Evolutionary conservation across 208 protist genomes (phyloP), one percentile per base, ranked within the genome.

Genomic region (Wallacemonas rigidus): DNA sequence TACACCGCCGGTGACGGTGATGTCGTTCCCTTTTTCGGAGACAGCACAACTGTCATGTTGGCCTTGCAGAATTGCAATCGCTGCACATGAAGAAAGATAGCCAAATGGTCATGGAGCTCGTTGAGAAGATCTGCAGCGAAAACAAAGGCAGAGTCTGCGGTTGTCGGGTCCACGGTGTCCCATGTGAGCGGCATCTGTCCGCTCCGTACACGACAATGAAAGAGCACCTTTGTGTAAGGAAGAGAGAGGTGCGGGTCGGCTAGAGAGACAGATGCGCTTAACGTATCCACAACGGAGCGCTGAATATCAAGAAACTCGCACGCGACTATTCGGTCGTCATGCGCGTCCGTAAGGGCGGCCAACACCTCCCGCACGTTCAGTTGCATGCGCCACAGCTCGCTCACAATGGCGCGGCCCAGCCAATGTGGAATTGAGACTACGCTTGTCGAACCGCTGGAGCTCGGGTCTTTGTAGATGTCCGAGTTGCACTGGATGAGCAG

Each of bases 401-500:
- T 65, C 60, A 65, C 43, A 48, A 65, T 36, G 5, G 60, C 60
- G 43, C 60, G 50, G 40, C 60, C 60, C 4, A 65, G 60, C 60
- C 60, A 65, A 41, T 65, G 38, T 15, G 60, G 60, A 36, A 65
- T 65, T 12, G 60, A 65, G 17, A 65, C 60, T 36, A 51, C 60
- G 60, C 15, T 50, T 3, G 60, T 65, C 0, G 60, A 12, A 12
- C 0, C 12, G 41, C 11, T 15, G 15, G 26, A 51, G 15, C 4
- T 5, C 4, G 60, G 43, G 43, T 65, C 60, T 17, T 65, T 65
- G 43, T 51, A 51, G 60, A 65, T 48, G 17, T 65, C 60, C 0
- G 60, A 65, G 43, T 65, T 65, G 60, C 60, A 65, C 60, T 65
- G 60, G 1, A 65, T 65, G 43, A 65, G 15, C 60, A 65, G 26